These are phyloP conservation scores for Helicocarpus griseus DNA, from an alignment of 2,329 filamentous ascomycete species.

Conservation along the genomic window DNA sequence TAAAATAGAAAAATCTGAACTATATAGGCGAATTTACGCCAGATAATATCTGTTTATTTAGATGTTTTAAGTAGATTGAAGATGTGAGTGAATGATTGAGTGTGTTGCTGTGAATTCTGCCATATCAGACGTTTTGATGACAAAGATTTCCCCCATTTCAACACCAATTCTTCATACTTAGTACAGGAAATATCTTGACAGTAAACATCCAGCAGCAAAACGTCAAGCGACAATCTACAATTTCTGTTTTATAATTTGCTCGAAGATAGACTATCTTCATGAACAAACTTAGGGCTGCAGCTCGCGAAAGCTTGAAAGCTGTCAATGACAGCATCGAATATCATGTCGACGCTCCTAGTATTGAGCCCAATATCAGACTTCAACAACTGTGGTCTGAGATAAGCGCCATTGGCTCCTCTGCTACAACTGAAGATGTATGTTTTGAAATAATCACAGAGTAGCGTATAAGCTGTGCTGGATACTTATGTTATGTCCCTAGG, in stretches of 20 bases:
- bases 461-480: background rate
- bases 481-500: conserved; percentile 14
- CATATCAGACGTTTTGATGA: too few species aligned
- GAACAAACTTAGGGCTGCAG: conserved; percentile 7
- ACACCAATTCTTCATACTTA: too few species aligned
- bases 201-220: background rate
- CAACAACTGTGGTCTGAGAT: conserved; percentile 23
- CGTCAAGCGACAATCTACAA: background rate
- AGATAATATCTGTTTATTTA: too few species aligned
- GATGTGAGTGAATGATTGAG: background rate
- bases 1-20: background rate
- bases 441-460: background rate
- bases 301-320: conserved; percentile 4
- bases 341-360: background rate
- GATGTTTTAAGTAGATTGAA: too few species aligned
- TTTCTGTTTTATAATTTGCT: background rate
- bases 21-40: background rate
- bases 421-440: conserved; percentile 17
- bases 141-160: background rate
- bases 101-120: too few species aligned
- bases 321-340: background rate
- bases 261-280: conserved; percentile 4
- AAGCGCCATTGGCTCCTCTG: conserved; percentile 14
- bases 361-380: conserved; percentile 2
- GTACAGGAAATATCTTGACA: too few species aligned